Evolutionary conservation across 257 asterid genomes (phyloP).

Genomic region (Nicotiana benthamiana): DNA sequence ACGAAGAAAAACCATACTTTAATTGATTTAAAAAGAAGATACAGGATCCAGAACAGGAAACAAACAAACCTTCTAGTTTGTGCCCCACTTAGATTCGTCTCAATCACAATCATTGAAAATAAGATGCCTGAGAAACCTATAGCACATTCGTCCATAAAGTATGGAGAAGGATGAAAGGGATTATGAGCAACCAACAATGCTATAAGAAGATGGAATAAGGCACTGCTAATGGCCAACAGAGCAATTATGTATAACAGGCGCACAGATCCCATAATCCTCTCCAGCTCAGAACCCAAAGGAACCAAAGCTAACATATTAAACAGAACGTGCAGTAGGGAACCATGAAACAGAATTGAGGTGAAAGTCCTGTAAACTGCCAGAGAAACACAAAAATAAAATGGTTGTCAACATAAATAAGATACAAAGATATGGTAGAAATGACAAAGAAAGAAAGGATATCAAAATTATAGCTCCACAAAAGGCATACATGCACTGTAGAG

Average conservation of each 20-base stretch:
- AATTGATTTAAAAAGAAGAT: not conserved
- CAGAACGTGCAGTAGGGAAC: conserved; percentile 79
- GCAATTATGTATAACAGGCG: conserved; percentile 55
- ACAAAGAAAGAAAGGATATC: not conserved
- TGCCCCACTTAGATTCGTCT: conserved; percentile 85
- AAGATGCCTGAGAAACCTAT: conserved; percentile 94
- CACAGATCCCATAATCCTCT: conserved; percentile 95
- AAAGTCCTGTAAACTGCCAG: conserved; percentile 81
- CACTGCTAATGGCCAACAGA: conserved; percentile 78
- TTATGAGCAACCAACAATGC: conserved; percentile 55
- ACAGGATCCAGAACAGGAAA: not conserved
- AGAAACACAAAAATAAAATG: not conserved
- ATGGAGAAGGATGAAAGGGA: conserved; percentile 38
- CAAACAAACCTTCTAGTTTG: conserved; percentile 75
- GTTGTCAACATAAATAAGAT: not conserved
- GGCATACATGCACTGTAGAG: not conserved
- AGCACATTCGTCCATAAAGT: conserved; percentile 73
- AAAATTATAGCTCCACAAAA: conserved; percentile 1
- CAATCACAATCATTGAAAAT: conserved; percentile 94
- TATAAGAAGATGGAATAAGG: conserved; percentile 62
- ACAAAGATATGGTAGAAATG: not conserved
- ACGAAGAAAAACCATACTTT: not conserved
- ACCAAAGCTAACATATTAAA: conserved; percentile 97
- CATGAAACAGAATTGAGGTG: conserved; percentile 78
- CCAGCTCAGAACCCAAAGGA: conserved; percentile 97